A percentile compares a stretch with the other conserved stretches of the same genome.
phyloP scores from a whole-genome alignment of 1,284 basidiomycete genomes.

The Pholiota adiposa region DNA sequence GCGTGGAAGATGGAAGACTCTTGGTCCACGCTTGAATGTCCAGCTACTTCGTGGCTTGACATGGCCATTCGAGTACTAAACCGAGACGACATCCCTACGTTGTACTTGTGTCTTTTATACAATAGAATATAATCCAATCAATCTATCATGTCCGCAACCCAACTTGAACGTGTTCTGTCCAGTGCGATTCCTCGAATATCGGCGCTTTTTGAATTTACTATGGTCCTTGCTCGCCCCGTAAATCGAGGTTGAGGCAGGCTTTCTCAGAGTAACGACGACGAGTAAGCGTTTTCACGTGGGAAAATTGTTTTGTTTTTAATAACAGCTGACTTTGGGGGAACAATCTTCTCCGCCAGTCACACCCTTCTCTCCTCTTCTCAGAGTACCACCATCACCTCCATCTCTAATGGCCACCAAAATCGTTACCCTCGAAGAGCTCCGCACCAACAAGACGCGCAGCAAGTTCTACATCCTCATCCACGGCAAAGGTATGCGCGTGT shows the following conservation, averaged over 20 bases:
- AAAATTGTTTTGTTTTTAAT: slow-evolving; percentile 22
- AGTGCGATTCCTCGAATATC: background rate
- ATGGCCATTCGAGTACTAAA: slow-evolving; percentile 79
- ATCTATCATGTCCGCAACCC: background rate
- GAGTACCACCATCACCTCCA: slow-evolving; percentile 19
- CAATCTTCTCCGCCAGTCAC: slow-evolving; percentile 9
- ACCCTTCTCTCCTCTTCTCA: slow-evolving; percentile 16
- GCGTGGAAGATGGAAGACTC: slow-evolving; percentile 61
- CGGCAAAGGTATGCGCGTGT: slow-evolving; percentile 66
- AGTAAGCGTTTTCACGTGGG: slow-evolving; percentile 23
- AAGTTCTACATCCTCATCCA: slow-evolving; percentile 81
- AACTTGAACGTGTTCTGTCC: background rate
- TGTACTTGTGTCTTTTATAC: background rate
- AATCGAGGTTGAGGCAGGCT: slow-evolving; percentile 1
- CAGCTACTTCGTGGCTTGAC: slow-evolving; percentile 41
- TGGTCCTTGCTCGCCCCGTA: background rate
- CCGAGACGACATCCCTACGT: slow-evolving; percentile 49
- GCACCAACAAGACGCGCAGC: slow-evolving; percentile 74
- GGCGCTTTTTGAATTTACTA: background rate
- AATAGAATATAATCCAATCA: slow-evolving; percentile 9
- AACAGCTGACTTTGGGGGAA: slow-evolving; percentile 8
- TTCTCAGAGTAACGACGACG: slow-evolving; percentile 9
- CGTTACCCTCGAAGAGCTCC: slow-evolving; percentile 76
- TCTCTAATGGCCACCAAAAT: slow-evolving; percentile 46
- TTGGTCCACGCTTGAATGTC: slow-evolving; percentile 75